Evolutionary conservation across 305 asterid genomes (phyloP).

Genomic region (Fraxinus xanthoxyloides): DNA sequence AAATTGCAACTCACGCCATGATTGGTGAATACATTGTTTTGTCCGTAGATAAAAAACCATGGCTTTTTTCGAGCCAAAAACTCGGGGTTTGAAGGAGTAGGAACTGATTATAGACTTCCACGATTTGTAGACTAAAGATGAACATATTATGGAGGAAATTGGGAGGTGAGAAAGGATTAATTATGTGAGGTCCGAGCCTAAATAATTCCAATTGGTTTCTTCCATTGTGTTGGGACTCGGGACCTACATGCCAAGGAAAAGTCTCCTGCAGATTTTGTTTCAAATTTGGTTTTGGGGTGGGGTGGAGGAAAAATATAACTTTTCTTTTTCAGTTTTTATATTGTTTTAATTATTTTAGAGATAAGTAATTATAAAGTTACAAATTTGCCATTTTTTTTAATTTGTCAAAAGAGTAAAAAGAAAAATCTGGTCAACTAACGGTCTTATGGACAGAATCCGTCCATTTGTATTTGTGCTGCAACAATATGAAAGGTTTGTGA

Average conservation of each 20-base stretch:
- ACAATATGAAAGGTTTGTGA: no score
- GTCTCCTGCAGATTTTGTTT: neutral
- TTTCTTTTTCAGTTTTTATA: no score
- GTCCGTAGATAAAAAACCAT: conserved; percentile 34
- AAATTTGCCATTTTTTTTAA: no score
- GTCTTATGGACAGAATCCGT: no score
- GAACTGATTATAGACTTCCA: conserved; percentile 32
- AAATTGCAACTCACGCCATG: conserved; percentile 6
- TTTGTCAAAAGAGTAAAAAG: no score
- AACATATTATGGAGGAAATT: conserved; percentile 27
- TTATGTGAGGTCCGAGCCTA: conserved; percentile 34
- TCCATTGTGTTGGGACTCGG: neutral
- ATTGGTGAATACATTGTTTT: neutral
- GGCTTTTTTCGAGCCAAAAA: conserved; percentile 17
- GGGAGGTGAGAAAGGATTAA: conserved; percentile 39
- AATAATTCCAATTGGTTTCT: conserved; percentile 10
- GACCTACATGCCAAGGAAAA: neutral
- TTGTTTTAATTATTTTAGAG: no score
- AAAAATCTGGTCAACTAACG: no score
- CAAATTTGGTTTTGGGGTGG: no score
- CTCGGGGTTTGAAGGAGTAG: conserved; percentile 24
- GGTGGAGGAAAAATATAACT: no score
- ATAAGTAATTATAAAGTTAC: no score
- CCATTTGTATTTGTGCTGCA: no score
- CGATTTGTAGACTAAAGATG: conserved; percentile 41